Conservation (phyloP, 768 basidiomycete species). For the Hemileccinum impolitum region DNA sequence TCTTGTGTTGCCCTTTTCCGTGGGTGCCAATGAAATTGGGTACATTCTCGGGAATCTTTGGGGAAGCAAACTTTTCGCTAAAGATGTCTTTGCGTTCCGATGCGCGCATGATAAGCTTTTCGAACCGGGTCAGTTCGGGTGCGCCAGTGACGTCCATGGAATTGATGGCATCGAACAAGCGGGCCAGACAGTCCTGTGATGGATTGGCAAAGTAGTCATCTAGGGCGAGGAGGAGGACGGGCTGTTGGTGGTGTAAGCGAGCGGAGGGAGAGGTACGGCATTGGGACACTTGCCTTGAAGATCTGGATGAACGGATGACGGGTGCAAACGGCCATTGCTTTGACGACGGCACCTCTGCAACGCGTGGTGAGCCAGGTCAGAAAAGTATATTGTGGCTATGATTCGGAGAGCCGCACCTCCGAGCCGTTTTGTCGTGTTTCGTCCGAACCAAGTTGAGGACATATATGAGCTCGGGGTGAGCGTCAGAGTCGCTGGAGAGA, state of each 20-base stretch:
- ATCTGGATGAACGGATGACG: conserved; percentile 93
- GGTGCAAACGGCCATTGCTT: conserved; percentile 92
- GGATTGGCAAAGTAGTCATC: conserved; percentile 93
- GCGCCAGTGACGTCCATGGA: conserved; percentile 82
- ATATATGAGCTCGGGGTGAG: conserved; percentile 62
- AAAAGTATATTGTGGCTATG: neutral
- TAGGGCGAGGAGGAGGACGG: conserved; percentile 87
- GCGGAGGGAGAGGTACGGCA: neutral
- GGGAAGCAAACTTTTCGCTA: conserved; percentile 67
- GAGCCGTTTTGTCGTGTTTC: conserved; percentile 80
- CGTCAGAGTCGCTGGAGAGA: conserved; percentile 23
- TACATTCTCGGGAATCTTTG: conserved; percentile 17
- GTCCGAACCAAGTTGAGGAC: conserved; percentile 90
- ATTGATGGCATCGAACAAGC: conserved; percentile 91
- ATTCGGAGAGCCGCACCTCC: conserved; percentile 49
- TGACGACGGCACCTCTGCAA: conserved; percentile 84
- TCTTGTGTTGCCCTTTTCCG: conserved; percentile 38
- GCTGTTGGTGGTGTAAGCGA: conserved; percentile 45
- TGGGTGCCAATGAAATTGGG: conserved; percentile 6
- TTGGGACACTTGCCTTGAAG: conserved; percentile 65
- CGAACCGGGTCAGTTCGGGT: conserved; percentile 73
- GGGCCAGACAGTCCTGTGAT: conserved; percentile 84
- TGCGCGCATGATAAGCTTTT: conserved; percentile 85
- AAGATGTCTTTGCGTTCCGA: conserved; percentile 93
- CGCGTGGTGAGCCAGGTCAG: conserved; percentile 12